A percentile compares a stretch with the other conserved stretches of the same genome.
Conservation (phyloP, 2,329 filamentous ascomycete genomes). For the Monosporascus sp. region DNA sequence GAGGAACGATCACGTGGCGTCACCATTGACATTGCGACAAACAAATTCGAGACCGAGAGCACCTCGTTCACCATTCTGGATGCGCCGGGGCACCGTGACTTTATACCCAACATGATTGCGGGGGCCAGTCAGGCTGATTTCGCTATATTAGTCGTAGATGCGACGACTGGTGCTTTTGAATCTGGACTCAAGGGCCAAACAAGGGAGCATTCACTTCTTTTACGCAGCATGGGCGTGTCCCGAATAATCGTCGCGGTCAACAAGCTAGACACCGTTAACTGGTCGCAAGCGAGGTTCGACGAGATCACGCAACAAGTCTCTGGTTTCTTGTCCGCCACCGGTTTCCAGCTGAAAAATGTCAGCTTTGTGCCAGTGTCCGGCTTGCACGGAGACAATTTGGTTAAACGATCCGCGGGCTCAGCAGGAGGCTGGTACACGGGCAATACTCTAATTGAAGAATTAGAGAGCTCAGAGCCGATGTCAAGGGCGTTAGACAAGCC, state of each 20-base stretch:
- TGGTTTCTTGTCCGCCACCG: slow-evolving; percentile 75
- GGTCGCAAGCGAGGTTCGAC: slow-evolving; percentile 77
- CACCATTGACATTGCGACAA: slow-evolving; percentile 94
- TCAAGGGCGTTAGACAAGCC: slow-evolving; percentile 69
- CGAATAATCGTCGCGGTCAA: slow-evolving; percentile 87
- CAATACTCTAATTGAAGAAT: slow-evolving; percentile 71
- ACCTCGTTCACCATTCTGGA: slow-evolving; percentile 92
- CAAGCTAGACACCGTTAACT: slow-evolving; percentile 83
- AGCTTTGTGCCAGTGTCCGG: slow-evolving; percentile 88
- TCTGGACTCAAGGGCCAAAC: slow-evolving; percentile 91
- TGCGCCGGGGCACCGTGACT: slow-evolving; percentile 89
- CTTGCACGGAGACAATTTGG: slow-evolving; percentile 81
- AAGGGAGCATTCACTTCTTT: slow-evolving; percentile 82
- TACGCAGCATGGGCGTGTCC: slow-evolving; percentile 86
- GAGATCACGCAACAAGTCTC: slow-evolving; percentile 80
- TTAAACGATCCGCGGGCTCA: slow-evolving; percentile 47
- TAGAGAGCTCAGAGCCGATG: slow-evolving; percentile 76
- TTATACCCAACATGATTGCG: slow-evolving; percentile 98
- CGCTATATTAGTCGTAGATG: slow-evolving; percentile 89
- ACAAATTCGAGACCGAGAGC: slow-evolving; percentile 84
- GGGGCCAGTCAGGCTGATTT: slow-evolving; percentile 95
- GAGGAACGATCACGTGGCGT: slow-evolving; percentile 88
- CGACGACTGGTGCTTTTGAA: slow-evolving; percentile 85
- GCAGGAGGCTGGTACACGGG: slow-evolving; percentile 75
- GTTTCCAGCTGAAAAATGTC: slow-evolving; percentile 76